Percentiles rank a stretch among this genome's conserved stretches.
Evolutionary conservation across 768 basidiomycete species (phyloP).

Genomic region (Podaxis sp.): DNA sequence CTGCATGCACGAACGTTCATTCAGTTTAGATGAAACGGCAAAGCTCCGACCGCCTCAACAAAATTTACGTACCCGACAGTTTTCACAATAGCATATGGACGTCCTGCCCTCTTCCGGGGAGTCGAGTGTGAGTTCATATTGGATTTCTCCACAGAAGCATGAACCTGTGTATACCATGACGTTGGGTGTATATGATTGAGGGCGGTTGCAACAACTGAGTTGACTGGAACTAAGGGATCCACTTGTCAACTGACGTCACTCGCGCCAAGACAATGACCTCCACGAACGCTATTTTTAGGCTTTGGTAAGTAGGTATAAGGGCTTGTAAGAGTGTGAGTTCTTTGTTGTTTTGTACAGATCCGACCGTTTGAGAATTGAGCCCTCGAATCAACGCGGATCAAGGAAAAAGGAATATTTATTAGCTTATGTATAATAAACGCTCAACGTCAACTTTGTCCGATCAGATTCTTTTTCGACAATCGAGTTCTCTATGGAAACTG

Average conservation of each 20-base stretch:
- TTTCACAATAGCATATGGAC: constrained; percentile 20
- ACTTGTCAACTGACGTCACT: neutral
- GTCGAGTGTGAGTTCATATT: constrained; percentile 16
- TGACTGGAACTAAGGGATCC: neutral
- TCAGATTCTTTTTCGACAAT: neutral
- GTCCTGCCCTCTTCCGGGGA: constrained; percentile 18
- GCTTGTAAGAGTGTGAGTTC: neutral
- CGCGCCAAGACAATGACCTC: neutral
- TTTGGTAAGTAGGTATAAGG: neutral
- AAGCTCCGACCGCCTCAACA: neutral
- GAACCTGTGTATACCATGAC: constrained; percentile 15
- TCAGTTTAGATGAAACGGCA: neutral
- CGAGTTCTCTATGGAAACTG: neutral
- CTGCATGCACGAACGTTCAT: neutral
- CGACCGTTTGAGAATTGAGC: neutral
- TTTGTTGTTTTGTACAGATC: neutral
- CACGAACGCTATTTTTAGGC: neutral
- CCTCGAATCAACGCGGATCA: constrained; percentile 4
- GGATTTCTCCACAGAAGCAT: constrained; percentile 18
- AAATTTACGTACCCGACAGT: constrained; percentile 18
- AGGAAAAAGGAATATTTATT: neutral
- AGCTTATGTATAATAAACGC: neutral
- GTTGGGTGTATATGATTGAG: neutral
- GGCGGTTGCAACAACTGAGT: neutral
- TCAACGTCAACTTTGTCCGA: neutral